Conservation (phyloP, 768 basidiomycete genomes). For the Termitomyces sp. region DNA sequence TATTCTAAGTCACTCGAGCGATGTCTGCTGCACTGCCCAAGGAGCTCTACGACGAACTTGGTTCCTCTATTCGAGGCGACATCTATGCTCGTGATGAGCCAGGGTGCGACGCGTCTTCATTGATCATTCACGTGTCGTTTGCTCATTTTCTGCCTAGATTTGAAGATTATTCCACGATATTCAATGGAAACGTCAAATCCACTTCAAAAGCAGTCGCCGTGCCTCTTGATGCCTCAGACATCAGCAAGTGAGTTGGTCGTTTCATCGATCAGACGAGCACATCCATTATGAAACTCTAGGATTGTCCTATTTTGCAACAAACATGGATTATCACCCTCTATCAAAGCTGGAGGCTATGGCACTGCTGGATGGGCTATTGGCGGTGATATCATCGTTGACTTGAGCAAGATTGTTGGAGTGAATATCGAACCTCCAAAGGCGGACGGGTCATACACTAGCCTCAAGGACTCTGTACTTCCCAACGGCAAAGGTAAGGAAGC, state of each 20-base stretch:
- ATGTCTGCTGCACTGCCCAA: slow-evolving; percentile 21
- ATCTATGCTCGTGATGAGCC: slow-evolving; percentile 38
- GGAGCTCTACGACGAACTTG: slow-evolving; percentile 39
- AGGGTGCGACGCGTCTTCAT: slow-evolving; percentile 24
- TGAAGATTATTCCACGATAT: slow-evolving; percentile 46
- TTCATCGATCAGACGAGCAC: not conserved
- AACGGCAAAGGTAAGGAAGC: slow-evolving; percentile 52
- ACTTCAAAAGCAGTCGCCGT: slow-evolving; percentile 59
- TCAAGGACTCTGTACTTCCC: slow-evolving; percentile 46
- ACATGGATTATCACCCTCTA: slow-evolving; percentile 64
- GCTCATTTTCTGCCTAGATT: slow-evolving; percentile 27
- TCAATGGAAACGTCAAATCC: slow-evolving; percentile 72
- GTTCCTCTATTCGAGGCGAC: slow-evolving; percentile 37
- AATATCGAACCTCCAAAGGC: slow-evolving; percentile 56
- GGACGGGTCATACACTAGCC: slow-evolving; percentile 53
- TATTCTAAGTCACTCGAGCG: not conserved
- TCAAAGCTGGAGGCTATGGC: slow-evolving; percentile 89
- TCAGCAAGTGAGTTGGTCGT: slow-evolving; percentile 59
- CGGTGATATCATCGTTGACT: slow-evolving; percentile 82
- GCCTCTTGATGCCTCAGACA: slow-evolving; percentile 74
- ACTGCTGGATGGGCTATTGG: slow-evolving; percentile 87
- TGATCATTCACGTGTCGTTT: not conserved
- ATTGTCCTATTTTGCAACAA: slow-evolving; percentile 69
- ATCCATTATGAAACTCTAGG: slow-evolving; percentile 26
- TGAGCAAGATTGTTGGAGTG: slow-evolving; percentile 61